Evolutionary conservation across 495 filamentous ascomycete species (phyloP).

Genomic region (Daldinia vernicosa): DNA sequence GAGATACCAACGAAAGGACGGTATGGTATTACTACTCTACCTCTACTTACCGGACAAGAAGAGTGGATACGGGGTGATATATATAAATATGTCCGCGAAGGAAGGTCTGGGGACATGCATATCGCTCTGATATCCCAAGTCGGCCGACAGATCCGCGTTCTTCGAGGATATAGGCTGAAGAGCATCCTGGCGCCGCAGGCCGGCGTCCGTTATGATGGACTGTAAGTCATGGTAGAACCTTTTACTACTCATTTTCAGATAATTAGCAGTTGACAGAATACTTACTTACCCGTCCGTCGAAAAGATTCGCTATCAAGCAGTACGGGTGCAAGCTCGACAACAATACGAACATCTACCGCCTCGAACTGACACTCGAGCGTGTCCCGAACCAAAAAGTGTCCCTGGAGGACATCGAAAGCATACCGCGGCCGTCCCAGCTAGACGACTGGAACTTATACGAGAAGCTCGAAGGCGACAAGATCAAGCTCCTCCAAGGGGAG

Average conservation of each 20-base stretch:
- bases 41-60: slow-evolving; percentile 57
- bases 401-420: slow-evolving; percentile 43
- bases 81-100: slow-evolving; percentile 50
- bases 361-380: slow-evolving; percentile 51
- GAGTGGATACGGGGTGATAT: slow-evolving; percentile 41
- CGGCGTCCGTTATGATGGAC: slow-evolving; percentile 61
- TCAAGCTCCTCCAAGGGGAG: slow-evolving; percentile 39
- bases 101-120: slow-evolving; percentile 48
- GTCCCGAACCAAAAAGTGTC: slow-evolving; percentile 43
- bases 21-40: slow-evolving; percentile 50
- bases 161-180: slow-evolving; percentile 54
- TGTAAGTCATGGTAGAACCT: slow-evolving; percentile 47
- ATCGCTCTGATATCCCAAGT: slow-evolving; percentile 49
- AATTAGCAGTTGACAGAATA: neutral
- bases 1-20: slow-evolving; percentile 50
- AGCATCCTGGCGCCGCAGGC: slow-evolving; percentile 55
- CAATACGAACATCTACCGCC: slow-evolving; percentile 40
- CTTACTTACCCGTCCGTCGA: neutral
- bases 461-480: slow-evolving; percentile 51
- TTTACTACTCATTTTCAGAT: neutral
- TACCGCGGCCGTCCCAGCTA: slow-evolving; percentile 56
- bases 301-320: slow-evolving; percentile 45
- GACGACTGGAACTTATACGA: slow-evolving; percentile 58
- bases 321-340: slow-evolving; percentile 51
- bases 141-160: slow-evolving; percentile 54